Conservation (phyloP, 805 yeast species). For the Priceomyces fermenticarens region DNA sequence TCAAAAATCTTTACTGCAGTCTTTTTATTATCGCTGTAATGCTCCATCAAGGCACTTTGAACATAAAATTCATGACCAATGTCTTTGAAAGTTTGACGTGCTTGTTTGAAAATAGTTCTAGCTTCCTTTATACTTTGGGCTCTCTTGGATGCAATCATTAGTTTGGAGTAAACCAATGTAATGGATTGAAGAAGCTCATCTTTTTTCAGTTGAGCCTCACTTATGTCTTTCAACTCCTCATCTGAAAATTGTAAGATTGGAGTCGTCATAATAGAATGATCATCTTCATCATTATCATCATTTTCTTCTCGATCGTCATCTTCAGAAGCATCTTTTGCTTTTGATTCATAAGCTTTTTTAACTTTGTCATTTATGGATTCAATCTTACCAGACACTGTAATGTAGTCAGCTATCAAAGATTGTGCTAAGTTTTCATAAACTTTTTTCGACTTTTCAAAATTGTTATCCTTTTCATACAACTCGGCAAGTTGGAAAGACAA, state of each 20-base stretch:
- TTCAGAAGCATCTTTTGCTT: slow-evolving; percentile 1
- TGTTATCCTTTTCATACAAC: slow-evolving; percentile 57
- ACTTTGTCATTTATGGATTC: slow-evolving; percentile 16
- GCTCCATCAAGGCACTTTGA: slow-evolving; percentile 81
- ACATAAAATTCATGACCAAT: slow-evolving; percentile 75
- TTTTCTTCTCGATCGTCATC: slow-evolving; percentile 11
- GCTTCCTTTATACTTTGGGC: slow-evolving; percentile 68
- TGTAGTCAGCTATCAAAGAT: slow-evolving; percentile 39
- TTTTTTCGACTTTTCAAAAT: slow-evolving; percentile 47
- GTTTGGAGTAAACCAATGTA: slow-evolving; percentile 65
- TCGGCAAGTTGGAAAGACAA: slow-evolving; percentile 69
- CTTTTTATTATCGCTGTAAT: slow-evolving; percentile 59
- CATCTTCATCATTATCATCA: slow-evolving; percentile 17
- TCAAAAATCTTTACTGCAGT: slow-evolving; percentile 78
- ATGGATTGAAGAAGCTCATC: slow-evolving; percentile 35
- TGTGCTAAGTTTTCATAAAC: slow-evolving; percentile 51
- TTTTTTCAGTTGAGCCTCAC: slow-evolving; percentile 17
- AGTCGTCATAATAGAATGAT: background rate
- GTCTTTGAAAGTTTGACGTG: slow-evolving; percentile 55
- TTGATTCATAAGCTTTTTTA: slow-evolving; percentile 10
- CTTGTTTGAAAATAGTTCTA: slow-evolving; percentile 64
- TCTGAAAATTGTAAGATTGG: slow-evolving; percentile 12
- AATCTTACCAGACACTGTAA: slow-evolving; percentile 18
- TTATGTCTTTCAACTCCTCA: slow-evolving; percentile 19
- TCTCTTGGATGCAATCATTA: slow-evolving; percentile 72